Conservation (phyloP, 2,329 filamentous ascomycete species). For the Exophiala phaeomuriformis region DNA sequence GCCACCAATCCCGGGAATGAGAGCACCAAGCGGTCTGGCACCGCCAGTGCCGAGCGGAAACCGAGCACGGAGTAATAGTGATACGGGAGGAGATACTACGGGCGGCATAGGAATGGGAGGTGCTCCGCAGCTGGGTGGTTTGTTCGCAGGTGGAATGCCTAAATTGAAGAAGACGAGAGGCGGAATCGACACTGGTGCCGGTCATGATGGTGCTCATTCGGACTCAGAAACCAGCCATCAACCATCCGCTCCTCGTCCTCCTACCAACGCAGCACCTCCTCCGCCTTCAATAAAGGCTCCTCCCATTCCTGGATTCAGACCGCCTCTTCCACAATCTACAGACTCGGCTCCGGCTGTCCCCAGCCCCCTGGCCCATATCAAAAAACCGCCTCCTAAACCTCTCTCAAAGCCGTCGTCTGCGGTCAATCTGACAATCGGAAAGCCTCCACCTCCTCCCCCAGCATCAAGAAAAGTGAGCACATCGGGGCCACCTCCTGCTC, state of each 20-base stretch:
- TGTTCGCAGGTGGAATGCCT: slow-evolving; percentile 92
- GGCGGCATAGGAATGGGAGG: slow-evolving; percentile 39
- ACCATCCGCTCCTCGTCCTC: slow-evolving; percentile 48
- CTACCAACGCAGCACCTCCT: slow-evolving; percentile 44
- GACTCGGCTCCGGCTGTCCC: slow-evolving; percentile 45
- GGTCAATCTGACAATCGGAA: slow-evolving; percentile 47
- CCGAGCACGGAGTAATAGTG: slow-evolving; percentile 76
- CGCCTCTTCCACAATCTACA: slow-evolving; percentile 43
- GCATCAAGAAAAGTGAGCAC: slow-evolving; percentile 44
- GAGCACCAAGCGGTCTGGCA: slow-evolving; percentile 57
- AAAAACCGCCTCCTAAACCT: slow-evolving; percentile 49
- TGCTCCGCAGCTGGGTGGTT: slow-evolving; percentile 73
- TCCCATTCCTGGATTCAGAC: slow-evolving; percentile 47
- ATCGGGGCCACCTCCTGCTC: slow-evolving; percentile 42
- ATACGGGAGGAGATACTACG: slow-evolving; percentile 43
- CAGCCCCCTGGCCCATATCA: slow-evolving; percentile 50
- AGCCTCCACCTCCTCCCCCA: slow-evolving; percentile 51
- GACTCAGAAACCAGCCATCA: slow-evolving; percentile 60
- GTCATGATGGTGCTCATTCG: slow-evolving; percentile 66
- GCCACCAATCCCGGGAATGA: slow-evolving; percentile 67
- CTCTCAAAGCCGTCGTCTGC: slow-evolving; percentile 54
- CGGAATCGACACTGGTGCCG: slow-evolving; percentile 68
- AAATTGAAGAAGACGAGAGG: slow-evolving; percentile 88
- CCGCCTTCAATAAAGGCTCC: slow-evolving; percentile 46
- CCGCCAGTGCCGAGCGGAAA: slow-evolving; percentile 62